Evolutionary conservation across 768 basidiomycete species (phyloP).

Genomic region (Pleurotus sapidus): DNA sequence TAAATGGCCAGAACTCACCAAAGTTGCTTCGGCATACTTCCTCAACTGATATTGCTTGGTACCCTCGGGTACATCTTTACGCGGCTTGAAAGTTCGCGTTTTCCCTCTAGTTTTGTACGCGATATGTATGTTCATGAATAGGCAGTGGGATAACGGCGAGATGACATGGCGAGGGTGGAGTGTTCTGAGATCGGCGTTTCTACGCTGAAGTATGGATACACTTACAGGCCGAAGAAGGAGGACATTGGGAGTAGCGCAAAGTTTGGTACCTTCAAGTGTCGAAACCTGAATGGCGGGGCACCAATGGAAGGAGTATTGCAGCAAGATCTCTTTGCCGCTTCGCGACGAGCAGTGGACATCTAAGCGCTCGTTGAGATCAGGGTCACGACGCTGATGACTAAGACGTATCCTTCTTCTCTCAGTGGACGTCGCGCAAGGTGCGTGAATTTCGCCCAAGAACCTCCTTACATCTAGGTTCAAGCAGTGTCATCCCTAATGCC

Average conservation of each 20-base stretch:
- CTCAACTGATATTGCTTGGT: slow-evolving; percentile 98
- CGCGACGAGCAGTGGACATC: too few species aligned
- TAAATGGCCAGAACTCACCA: slow-evolving; percentile 43
- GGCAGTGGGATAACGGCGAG: neutral
- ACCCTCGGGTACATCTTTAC: slow-evolving; percentile 92
- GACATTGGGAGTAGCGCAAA: slow-evolving; percentile 48
- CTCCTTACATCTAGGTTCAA: too few species aligned
- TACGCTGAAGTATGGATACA: slow-evolving; percentile 10
- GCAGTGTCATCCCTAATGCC: too few species aligned
- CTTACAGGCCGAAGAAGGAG: slow-evolving; percentile 87
- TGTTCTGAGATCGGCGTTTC: neutral
- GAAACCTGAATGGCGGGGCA: too few species aligned
- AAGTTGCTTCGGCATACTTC: slow-evolving; percentile 95
- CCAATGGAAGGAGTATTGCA: too few species aligned
- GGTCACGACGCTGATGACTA: too few species aligned
- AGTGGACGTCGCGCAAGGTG: too few species aligned
- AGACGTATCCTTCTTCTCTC: too few species aligned
- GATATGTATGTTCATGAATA: neutral
- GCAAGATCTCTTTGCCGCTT: too few species aligned
- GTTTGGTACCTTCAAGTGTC: too few species aligned
- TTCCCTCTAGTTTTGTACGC: slow-evolving; percentile 59
- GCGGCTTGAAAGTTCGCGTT: slow-evolving; percentile 94
- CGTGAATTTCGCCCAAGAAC: too few species aligned
- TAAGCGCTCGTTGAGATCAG: too few species aligned
- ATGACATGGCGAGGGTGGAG: neutral